Evolutionary conservation across 176 grass and related monocot genomes (phyloP), one percentile per base, ranked within the genome.

Genomic region (Saccharum spontaneum): DNA sequence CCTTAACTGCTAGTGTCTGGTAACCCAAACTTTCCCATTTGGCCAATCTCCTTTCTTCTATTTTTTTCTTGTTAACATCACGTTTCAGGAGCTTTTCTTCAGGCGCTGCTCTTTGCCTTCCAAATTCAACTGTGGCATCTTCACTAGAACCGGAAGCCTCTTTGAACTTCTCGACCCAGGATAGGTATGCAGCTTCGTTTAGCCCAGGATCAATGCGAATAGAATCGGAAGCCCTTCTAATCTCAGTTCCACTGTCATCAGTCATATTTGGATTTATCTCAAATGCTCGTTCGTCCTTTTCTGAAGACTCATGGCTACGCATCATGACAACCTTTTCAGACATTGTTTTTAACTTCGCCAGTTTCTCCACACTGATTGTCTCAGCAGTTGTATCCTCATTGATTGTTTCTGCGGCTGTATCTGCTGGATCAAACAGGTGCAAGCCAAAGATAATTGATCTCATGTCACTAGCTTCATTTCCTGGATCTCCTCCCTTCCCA

Each of bases 111-210:
- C 87, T 93, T 50, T 83, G 94, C 76, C 66, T 93, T 82, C 71
- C 91, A 75, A 80, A 75, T 85, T 80, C 89, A 79, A 68, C 34
- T 81, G 82, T 78, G 26, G 68, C 75, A 85, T 67, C 78, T 77
- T 98, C 89, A 86, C 57, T 75, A 78, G 91, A 87, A 74, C 75
- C 68, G 37, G 87, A 90, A 74, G 82, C 77, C 73, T 95, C 91
- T 86, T 98, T 93, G 87, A 98, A 92, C 86, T 94, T 95, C 81
- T 98, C 78, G 55, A 95, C 73, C 96, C 96, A 98, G 71, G 91
- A 91, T 86, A 89, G 75, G 85, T 98, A 98, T 69, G 87, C 89
- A 83, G 89, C 80, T 84, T 98, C 96, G 7, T 90, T 88, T 69
- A 98, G 40, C 67, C 80, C 84, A 50, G 83, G 87, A 72, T 95